Conservation (phyloP, 768 basidiomycete species). For the Russula foetens region DNA sequence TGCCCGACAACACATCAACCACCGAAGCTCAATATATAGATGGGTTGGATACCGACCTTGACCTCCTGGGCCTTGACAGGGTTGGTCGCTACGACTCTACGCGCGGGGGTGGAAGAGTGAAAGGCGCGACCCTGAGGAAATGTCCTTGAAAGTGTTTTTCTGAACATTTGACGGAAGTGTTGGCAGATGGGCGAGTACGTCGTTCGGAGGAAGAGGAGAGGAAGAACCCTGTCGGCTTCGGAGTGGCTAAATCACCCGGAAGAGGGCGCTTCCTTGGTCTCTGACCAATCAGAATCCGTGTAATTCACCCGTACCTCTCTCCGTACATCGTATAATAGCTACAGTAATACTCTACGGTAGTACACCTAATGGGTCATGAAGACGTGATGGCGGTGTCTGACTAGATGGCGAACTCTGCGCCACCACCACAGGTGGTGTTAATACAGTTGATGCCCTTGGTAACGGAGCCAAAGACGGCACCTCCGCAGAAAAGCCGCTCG, state of each 20-base stretch:
- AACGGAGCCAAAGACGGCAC: conserved; percentile 44
- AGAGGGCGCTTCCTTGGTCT: too few relatives aligned
- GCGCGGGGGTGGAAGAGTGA: conserved; percentile 51
- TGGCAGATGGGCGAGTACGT: conserved; percentile 7
- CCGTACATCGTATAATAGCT: background rate
- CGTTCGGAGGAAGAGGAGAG: background rate
- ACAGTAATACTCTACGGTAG: conserved; percentile 18
- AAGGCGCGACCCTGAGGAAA: conserved; percentile 48
- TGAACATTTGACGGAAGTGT: conserved; percentile 42
- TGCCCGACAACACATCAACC: conserved; percentile 2
- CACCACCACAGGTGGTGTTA: conserved; percentile 6
- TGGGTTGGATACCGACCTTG: conserved; percentile 39
- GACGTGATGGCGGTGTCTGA: conserved; percentile 19
- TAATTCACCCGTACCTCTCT: background rate
- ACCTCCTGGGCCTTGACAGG: conserved; percentile 79
- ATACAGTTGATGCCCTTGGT: conserved; percentile 35
- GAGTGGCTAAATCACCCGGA: background rate
- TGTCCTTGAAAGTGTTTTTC: conserved; percentile 51
- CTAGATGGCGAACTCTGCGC: conserved; percentile 14
- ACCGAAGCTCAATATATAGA: conserved; percentile 1
- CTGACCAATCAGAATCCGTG: conserved; percentile 18
- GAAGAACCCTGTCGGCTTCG: background rate
- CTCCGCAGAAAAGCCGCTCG: conserved; percentile 25
- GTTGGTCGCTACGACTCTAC: conserved; percentile 59
- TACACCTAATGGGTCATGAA: conserved; percentile 26